Conservation (phyloP, 2,329 filamentous ascomycete genomes). For the Pseudogymnoascus sp. region DNA sequence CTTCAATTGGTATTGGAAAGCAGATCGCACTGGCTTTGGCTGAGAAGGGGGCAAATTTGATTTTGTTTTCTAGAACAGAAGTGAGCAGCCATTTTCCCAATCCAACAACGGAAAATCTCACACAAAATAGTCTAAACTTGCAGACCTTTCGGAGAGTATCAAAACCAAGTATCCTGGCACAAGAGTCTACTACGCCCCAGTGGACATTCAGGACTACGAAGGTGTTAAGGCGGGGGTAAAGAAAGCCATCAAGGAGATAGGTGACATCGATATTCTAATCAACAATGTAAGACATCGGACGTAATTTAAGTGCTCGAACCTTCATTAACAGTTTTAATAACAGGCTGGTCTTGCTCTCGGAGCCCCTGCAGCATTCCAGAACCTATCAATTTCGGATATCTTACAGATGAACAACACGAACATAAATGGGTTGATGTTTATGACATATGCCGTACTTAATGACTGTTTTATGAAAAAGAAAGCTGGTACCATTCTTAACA, state of each 20-base stretch:
- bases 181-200: neutral
- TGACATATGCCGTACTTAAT: neutral
- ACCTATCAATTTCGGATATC: neutral
- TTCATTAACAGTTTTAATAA: neutral
- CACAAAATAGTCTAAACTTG: neutral
- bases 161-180: neutral
- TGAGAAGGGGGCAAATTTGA: neutral
- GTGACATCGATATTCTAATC: neutral
- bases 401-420: neutral
- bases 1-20: neutral
- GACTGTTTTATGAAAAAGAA: neutral
- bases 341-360: neutral
- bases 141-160: neutral
- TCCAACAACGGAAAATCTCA: neutral
- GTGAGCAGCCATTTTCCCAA: neutral
- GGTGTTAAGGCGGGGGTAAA: neutral
- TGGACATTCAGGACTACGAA: neutral
- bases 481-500: neutral
- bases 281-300: neutral
- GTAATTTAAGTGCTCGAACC: neutral
- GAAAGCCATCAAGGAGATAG: neutral
- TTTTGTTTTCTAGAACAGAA: neutral
- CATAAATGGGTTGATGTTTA: neutral
- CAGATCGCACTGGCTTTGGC: neutral
- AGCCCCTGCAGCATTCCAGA: neutral